Percentiles rank a stretch among this genome's conserved stretches.
Conservation (phyloP, 1,284 basidiomycete genomes). For the Malassezia vespertilionis region DNA sequence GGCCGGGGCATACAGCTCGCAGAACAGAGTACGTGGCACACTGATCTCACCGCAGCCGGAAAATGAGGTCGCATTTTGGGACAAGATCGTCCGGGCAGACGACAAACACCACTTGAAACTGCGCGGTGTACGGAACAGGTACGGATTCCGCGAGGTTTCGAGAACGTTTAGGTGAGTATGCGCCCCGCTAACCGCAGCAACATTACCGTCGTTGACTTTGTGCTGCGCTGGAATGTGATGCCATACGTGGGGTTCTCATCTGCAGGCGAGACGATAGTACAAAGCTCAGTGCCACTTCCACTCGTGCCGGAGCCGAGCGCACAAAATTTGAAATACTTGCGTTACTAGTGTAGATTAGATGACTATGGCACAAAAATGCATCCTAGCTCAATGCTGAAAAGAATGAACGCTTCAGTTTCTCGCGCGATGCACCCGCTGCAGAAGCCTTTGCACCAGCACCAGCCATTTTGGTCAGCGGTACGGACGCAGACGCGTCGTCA, state of each 20-base stretch:
- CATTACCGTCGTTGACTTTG: constrained; percentile 55
- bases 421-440: background rate
- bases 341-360: background rate
- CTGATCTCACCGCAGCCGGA: constrained; percentile 52
- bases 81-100: constrained; percentile 68
- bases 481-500: background rate
- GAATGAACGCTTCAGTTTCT: constrained; percentile 17
- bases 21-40: constrained; percentile 22
- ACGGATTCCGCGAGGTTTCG: constrained; percentile 67
- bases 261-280: constrained; percentile 2
- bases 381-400: constrained; percentile 15
- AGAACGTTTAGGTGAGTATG: constrained; percentile 63
- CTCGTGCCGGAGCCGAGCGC: background rate
- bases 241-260: constrained; percentile 70
- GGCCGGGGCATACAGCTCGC: constrained; percentile 22
- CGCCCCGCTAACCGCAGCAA: constrained; percentile 17
- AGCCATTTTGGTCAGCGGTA: constrained; percentile 13
- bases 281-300: background rate
- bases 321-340: too few relatives aligned
- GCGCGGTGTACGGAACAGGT: constrained; percentile 62
- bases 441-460: constrained; percentile 7
- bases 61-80: constrained; percentile 81
- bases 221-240: constrained; percentile 79
- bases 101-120: constrained; percentile 63
- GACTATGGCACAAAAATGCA: background rate